These are phyloP conservation scores for Thelonectria blattea DNA, from an alignment of 2,329 filamentous ascomycete genomes.

Conservation along the genomic window DNA sequence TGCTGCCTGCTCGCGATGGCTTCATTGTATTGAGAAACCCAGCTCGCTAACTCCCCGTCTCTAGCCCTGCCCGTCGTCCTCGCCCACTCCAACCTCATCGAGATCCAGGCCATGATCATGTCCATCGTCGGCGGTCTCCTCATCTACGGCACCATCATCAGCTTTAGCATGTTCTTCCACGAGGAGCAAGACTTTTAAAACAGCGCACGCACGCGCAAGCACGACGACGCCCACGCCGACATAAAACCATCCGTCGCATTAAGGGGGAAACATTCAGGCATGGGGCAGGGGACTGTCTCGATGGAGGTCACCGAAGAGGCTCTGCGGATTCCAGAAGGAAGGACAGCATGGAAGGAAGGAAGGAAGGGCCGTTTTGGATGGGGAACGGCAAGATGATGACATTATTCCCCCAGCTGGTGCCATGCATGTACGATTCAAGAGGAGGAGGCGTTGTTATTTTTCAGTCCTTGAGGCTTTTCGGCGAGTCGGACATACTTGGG, in stretches of 20 bases:
- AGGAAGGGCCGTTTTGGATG: slow-evolving; percentile 7
- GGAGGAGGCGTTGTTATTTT: slow-evolving; percentile 1
- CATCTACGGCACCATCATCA: slow-evolving; percentile 98
- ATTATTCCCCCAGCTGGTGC: slow-evolving; percentile 14
- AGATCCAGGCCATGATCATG: slow-evolving; percentile 89
- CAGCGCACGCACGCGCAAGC: not conserved
- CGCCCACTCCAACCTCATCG: slow-evolving; percentile 84
- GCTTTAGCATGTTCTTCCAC: slow-evolving; percentile 97
- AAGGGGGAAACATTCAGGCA: not conserved
- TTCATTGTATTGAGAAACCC: not conserved
- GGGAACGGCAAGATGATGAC: slow-evolving; percentile 10
- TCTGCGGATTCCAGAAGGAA: not conserved
- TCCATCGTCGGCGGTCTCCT: slow-evolving; percentile 88
- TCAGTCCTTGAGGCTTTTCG: slow-evolving; percentile 26
- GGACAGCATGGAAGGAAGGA: not conserved
- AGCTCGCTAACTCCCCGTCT: slow-evolving; percentile 24
- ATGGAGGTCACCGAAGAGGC: not conserved
- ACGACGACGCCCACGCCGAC: not conserved
- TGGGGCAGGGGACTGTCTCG: not conserved
- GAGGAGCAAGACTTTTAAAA: slow-evolving; percentile 92
- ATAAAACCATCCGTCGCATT: not conserved
- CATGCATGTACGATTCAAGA: slow-evolving; percentile 33
- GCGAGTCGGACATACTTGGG: slow-evolving; percentile 23
- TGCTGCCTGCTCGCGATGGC: not conserved
- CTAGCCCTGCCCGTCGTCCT: slow-evolving; percentile 86